Base-by-base conservation (phyloP, 345 rosid species). In the Triadica sebifera region DNA sequence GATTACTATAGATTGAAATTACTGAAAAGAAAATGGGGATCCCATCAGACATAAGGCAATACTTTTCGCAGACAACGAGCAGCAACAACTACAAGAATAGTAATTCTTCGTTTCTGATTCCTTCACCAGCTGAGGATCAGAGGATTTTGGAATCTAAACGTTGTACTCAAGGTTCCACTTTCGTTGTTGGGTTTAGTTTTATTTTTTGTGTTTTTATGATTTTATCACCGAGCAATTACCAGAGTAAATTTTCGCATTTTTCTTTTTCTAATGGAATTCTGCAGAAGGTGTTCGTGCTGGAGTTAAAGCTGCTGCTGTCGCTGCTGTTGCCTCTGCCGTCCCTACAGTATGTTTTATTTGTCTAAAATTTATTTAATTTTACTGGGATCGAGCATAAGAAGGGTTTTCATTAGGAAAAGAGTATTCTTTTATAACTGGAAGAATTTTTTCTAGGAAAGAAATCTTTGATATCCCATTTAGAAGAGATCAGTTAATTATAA, bases 221-320 rank as follows among this genome's bases (percentile, higher is more conserved):
- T 7, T 34, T 10, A 3, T 71, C 11, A 29, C 37, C 20, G 19
- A 17, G 34, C 8, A 15, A 20, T 56, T 29, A 29, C 34, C 34
- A 29, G 34, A 29, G 34, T 29, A 8, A 38, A 10, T 50, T 64
- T 12, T 38, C 12, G 17, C 5, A 0, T 3, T 75, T 20, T 19
- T 16, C 5, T 4, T 11, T 49, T 65, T 49, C 15, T 45, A 12
- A 15, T 22, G 16, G 24, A n/a, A 52, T 52, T 71, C 51, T 74
- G 81, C 88, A 88, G 95, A 88, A 57, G 91, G 91, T 53, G 86
- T 77, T 64, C 83, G 84, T 39, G 92, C 89, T 17, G 92, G 92
- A 73, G 12, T 68, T n/a, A 90, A 87, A 79, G 90, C 91, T 6
- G 93, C 90, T 72, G 84, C 80, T 17, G 37, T 88, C 12, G 61